A percentile compares a stretch with the other conserved stretches of the same genome.
Evolutionary conservation across 140 eudicot genomes (phyloP).

Genomic region (Stevia rebaudiana): DNA sequence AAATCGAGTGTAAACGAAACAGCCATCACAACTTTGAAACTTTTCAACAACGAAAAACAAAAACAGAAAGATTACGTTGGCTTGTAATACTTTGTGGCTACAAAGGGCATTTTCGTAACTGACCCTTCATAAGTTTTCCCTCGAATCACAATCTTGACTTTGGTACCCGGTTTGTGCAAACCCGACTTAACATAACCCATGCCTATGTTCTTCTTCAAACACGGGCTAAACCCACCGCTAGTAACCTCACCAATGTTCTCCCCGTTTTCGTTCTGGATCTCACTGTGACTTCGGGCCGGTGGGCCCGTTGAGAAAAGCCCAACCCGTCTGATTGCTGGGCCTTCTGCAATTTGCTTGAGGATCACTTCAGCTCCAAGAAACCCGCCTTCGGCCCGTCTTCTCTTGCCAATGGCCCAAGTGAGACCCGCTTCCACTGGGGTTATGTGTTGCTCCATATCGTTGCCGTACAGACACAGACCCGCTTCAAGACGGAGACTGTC

Average conservation of each 20-base stretch:
- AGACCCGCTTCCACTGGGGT: conserved; percentile 96
- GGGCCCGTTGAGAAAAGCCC: conserved; percentile 84
- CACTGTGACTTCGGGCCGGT: conserved; percentile 90
- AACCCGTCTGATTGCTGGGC: conserved; percentile 77
- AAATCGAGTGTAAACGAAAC: conserved; percentile 28
- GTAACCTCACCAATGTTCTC: conserved; percentile 83
- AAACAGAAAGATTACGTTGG: conserved; percentile 38
- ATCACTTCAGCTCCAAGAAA: conserved; percentile 94
- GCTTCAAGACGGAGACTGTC: conserved; percentile 99
- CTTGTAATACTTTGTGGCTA: conserved; percentile 91
- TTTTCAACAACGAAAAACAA: neutral
- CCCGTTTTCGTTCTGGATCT: conserved; percentile 79
- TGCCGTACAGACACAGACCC: conserved; percentile 85
- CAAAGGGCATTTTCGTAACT: conserved; percentile 92
- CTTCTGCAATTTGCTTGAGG: conserved; percentile 81
- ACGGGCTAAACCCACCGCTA: conserved; percentile 97
- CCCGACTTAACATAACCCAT: conserved; percentile 99
- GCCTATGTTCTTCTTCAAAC: conserved; percentile 95
- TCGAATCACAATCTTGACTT: conserved; percentile 64
- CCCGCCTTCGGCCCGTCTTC: conserved; percentile 96
- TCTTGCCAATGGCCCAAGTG: conserved; percentile 95
- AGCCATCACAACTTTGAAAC: conserved; percentile 14
- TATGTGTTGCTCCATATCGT: conserved; percentile 94
- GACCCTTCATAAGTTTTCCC: conserved; percentile 83
- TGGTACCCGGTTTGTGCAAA: conserved; percentile 80